Conservation (phyloP, 352 stramenopile genomes). For the Thalassiosira hispida region DNA sequence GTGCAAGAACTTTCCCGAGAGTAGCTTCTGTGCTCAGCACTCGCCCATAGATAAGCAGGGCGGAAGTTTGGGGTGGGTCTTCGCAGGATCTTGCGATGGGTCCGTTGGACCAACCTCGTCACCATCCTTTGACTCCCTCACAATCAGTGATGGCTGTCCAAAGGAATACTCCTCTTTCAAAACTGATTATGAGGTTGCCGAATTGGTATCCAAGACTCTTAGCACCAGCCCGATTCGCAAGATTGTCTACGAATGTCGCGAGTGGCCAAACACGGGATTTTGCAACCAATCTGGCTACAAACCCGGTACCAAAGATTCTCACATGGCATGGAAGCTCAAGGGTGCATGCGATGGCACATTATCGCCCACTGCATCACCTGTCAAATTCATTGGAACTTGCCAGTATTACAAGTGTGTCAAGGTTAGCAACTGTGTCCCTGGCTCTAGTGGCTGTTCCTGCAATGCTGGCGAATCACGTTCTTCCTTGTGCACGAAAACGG, state of each 20-base stretch:
- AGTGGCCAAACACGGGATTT: not conserved
- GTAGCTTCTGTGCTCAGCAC: not conserved
- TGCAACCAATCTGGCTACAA: not conserved
- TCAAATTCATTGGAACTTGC: not conserved
- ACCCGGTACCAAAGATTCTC: not conserved
- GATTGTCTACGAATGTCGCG: not conserved
- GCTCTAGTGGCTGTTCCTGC: no score
- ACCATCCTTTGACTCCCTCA: not conserved
- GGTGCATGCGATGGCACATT: not conserved
- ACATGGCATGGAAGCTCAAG: not conserved
- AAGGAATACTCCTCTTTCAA: no score
- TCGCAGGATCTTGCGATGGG: slow-evolving; percentile 13
- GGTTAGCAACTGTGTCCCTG: no score
- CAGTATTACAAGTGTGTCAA: no score
- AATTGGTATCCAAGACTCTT: no score
- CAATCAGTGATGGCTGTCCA: no score
- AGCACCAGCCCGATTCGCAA: not conserved
- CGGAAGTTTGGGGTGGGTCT: not conserved
- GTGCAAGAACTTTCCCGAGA: not conserved
- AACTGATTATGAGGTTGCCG: no score
- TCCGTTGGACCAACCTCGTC: slow-evolving; percentile 1
- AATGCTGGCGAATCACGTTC: no score
- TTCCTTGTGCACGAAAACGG: no score
- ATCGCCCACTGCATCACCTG: not conserved
- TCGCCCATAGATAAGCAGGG: not conserved